Evolutionary conservation across 768 basidiomycete species (phyloP), one percentile per base, ranked within the genome.

Genomic region (Coprinopsis sp.): DNA sequence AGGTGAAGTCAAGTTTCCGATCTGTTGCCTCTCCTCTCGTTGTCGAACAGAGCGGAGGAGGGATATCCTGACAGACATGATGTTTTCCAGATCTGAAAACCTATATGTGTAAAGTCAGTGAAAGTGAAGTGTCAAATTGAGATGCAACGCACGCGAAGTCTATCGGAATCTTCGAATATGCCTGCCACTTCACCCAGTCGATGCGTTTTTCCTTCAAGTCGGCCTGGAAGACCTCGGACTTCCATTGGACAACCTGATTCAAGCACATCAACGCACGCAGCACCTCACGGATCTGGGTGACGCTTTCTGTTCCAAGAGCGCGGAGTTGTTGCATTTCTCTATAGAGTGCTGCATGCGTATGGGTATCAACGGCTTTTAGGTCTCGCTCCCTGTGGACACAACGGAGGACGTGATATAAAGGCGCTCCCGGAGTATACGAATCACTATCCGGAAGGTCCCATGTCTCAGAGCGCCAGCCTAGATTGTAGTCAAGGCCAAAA

Each of bases 401-500:
- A 33, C 87, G 79, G 27, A 99, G 70, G 3, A 89, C 82, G 25
- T 76, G 71, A 63, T 95, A 99, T 3, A 97, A 67, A 2, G 82
- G 66, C 12, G 77, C 72, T 19, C 78, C 80, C 7, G 79, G 62
- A 22, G 68, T 68, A 19, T 66, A 65, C 44, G 70, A 64, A 1
- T 64, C 63, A 8, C 71, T 69, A 39, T 87, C 79, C 1, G 94
- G 94, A 21, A 99, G 69, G 64, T 98, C 94, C 96, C 96, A 99
- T 1, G 83, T 85, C 51, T 87, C 90, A 0, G 93, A 95, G 37
- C 94, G 77, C 96, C 96, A 98, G 13, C 88, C 96, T 1, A 97
- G 71, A 31, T 81, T 77, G 63, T 91, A 93, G 27, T 71, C 77
- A 70, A 88, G 74, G 34, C 71, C 68, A 0, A 77, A 66, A 13